A percentile compares a stretch with the other conserved stretches of the same genome.
These are phyloP conservation scores for Pseudozyma flocculosa DNA, from an alignment of 1,284 basidiomycete genomes.

Conservation along the genomic window DNA sequence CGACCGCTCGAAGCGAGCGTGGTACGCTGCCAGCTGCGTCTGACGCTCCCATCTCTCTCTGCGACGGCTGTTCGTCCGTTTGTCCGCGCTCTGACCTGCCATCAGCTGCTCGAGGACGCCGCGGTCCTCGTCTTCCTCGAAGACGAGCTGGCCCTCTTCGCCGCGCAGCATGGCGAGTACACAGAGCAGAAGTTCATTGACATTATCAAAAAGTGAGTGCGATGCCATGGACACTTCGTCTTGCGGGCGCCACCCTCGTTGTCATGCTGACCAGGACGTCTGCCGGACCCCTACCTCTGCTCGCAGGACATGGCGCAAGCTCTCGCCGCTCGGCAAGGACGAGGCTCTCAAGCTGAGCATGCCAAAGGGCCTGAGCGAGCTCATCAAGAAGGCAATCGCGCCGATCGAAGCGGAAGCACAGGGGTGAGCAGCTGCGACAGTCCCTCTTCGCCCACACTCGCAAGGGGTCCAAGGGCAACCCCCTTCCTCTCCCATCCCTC, in stretches of 20 bases:
- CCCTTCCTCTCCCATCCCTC: too few species aligned
- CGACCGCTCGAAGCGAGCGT: not conserved
- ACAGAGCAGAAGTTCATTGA: slow-evolving; percentile 48
- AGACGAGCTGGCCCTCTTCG: slow-evolving; percentile 45
- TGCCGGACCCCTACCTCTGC: not conserved
- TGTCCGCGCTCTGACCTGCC: not conserved
- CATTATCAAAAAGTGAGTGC: slow-evolving; percentile 46
- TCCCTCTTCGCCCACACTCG: not conserved
- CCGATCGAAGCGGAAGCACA: slow-evolving; percentile 29
- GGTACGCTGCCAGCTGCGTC: too few species aligned
- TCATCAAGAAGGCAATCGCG: slow-evolving; percentile 31
- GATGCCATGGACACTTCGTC: too few species aligned
- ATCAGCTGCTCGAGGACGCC: slow-evolving; percentile 48
- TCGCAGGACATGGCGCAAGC: slow-evolving; percentile 46
- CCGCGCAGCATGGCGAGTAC: slow-evolving; percentile 39
- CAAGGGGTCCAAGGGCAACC: too few species aligned
- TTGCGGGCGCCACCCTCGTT: too few species aligned
- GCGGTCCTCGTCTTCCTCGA: slow-evolving; percentile 53
- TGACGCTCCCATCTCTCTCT: too few species aligned
- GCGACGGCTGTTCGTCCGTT: too few species aligned
- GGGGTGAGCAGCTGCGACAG: slow-evolving; percentile 15
- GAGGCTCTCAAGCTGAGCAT: slow-evolving; percentile 52
- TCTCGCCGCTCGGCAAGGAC: slow-evolving; percentile 39
- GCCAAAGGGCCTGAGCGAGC: slow-evolving; percentile 32
- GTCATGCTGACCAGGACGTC: too few species aligned